phyloP scores from a whole-genome alignment of 352 stramenopile species.

The Phytophthora agathidicida region DNA sequence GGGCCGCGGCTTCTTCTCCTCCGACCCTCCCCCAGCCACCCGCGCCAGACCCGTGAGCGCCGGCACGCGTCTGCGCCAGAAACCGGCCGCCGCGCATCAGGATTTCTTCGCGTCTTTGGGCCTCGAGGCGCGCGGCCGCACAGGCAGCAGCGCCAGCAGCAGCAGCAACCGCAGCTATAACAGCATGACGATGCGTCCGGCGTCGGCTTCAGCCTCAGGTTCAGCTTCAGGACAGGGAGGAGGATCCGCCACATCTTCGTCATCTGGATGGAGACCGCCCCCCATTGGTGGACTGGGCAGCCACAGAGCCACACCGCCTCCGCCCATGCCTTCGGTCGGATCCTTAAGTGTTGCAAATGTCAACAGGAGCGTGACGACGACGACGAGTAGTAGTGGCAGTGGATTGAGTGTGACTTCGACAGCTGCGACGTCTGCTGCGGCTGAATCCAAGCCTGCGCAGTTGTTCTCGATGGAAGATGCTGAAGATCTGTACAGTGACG shows the following conservation, averaged over 20 bases:
- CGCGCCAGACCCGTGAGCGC: slow-evolving; percentile 55
- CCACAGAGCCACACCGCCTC: slow-evolving; percentile 7
- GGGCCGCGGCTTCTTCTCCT: slow-evolving; percentile 35
- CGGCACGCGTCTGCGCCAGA: slow-evolving; percentile 66
- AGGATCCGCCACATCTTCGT: slow-evolving; percentile 16
- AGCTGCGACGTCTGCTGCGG: not conserved
- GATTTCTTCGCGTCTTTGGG: slow-evolving; percentile 68
- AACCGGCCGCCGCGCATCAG: slow-evolving; percentile 42
- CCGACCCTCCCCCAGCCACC: slow-evolving; percentile 9
- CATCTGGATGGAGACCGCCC: slow-evolving; percentile 27
- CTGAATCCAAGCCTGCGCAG: slow-evolving; percentile 37
- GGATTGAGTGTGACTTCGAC: not conserved
- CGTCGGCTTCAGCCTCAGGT: slow-evolving; percentile 17
- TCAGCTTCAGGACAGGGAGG: too few species aligned
- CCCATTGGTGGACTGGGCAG: slow-evolving; percentile 30
- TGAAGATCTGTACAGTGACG: slow-evolving; percentile 70
- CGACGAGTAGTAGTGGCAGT: not conserved
- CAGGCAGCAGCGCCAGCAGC: slow-evolving; percentile 27
- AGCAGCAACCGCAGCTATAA: slow-evolving; percentile 45
- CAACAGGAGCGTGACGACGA: slow-evolving; percentile 11
- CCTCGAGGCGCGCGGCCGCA: slow-evolving; percentile 33
- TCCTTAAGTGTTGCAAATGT: slow-evolving; percentile 15
- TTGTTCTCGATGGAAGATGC: slow-evolving; percentile 82
- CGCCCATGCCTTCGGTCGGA: slow-evolving; percentile 6
- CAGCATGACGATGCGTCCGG: slow-evolving; percentile 28